Evolutionary conservation across 257 asterid species (phyloP).

Genomic region (Solanum peruvianum): DNA sequence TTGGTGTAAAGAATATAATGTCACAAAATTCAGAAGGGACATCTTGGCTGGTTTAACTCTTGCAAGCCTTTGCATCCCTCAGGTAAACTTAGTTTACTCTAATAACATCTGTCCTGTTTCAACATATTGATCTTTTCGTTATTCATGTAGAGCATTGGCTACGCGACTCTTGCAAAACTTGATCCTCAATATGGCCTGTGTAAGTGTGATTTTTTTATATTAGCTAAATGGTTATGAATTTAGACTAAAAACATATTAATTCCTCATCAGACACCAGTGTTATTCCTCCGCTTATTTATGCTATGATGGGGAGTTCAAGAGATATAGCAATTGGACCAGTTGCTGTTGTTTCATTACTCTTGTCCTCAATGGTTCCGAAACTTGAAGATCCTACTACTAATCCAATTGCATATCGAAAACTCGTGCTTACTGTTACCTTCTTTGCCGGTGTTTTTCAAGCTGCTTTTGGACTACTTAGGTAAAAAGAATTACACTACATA

Average conservation of each 20-base stretch:
- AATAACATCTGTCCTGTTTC: background rate
- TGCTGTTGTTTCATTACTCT: conserved; percentile 31
- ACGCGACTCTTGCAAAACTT: conserved; percentile 31
- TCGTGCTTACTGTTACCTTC: conserved; percentile 65
- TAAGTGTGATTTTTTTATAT: conserved; percentile 6
- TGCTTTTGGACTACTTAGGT: conserved; percentile 59
- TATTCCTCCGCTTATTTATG: conserved; percentile 30
- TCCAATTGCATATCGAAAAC: conserved; percentile 40
- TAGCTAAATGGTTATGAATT: background rate
- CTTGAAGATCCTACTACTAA: conserved; percentile 20
- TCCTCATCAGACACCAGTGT: conserved; percentile 21
- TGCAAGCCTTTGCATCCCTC: conserved; percentile 42
- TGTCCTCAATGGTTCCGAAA: conserved; percentile 22
- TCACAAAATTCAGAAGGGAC: conserved; percentile 17
- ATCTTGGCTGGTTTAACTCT: conserved; percentile 31
- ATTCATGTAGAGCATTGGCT: conserved; percentile 21
- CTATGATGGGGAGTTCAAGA: conserved; percentile 32
- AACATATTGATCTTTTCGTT: background rate
- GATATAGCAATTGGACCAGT: conserved; percentile 41
- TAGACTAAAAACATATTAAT: background rate
- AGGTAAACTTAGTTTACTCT: conserved; percentile 1
- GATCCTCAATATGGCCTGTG: conserved; percentile 39
- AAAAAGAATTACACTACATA: background rate
- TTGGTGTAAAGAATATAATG: conserved; percentile 18
- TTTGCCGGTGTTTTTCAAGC: conserved; percentile 56